Percentiles rank a stretch among this genome's conserved stretches.
Evolutionary conservation across 768 basidiomycete species (phyloP).

Genomic region (Suillus paluster): DNA sequence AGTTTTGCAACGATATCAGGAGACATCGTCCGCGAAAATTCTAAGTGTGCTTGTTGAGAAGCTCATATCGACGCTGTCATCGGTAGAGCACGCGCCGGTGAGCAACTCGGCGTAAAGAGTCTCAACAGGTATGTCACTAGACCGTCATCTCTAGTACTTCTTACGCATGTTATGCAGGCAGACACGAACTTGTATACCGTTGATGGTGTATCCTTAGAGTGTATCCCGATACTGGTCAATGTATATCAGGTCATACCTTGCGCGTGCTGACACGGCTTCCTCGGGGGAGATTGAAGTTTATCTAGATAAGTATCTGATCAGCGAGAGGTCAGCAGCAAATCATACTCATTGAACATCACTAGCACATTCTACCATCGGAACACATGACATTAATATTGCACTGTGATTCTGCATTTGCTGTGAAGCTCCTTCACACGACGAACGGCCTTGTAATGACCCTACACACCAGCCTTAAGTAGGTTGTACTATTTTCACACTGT

Average conservation of each 20-base stretch:
- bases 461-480: not conserved
- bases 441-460: not conserved
- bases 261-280: not conserved
- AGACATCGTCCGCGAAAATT: slow-evolving; percentile 70
- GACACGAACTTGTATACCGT: not conserved
- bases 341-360: not conserved
- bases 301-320: not conserved
- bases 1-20: slow-evolving; percentile 63
- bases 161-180: slow-evolving; percentile 5
- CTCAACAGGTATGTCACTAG: not conserved
- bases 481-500: not conserved
- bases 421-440: not conserved
- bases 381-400: no score
- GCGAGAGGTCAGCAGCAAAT: not conserved
- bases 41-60: slow-evolving; percentile 63
- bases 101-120: not conserved
- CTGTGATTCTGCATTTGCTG: not conserved
- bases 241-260: not conserved
- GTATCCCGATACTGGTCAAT: not conserved
- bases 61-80: slow-evolving; percentile 38
- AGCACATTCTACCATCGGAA: not conserved
- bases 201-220: slow-evolving; percentile 2
- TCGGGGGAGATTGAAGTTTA: not conserved
- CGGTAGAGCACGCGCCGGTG: slow-evolving; percentile 13
- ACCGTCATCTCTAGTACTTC: not conserved